Evolutionary conservation across 345 rosid species (phyloP), one percentile per base, ranked within the genome.

Genomic region (Lepidium aucheri): DNA sequence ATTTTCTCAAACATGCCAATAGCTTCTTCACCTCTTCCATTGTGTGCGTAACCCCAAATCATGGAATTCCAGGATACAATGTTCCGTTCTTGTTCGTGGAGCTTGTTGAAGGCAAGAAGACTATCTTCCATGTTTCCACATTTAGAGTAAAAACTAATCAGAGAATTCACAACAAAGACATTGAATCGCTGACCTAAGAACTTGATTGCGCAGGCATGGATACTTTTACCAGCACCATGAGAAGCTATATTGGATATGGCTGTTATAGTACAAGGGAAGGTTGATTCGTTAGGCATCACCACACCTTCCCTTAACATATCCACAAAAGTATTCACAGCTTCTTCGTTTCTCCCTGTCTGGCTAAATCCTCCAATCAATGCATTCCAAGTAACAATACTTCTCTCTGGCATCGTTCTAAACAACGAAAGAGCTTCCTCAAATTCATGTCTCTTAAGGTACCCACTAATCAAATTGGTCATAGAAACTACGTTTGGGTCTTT

Each of bases 51-150:
- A 7, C 96, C 91, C 76, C 89, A 91, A 34, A 86, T 80, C 67
- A 88, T 72, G 54, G 96, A 89, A 70, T 88, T 91, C 85, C 85
- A 91, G 9, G 96, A 84, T 53, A 88, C 85, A 32, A 75, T 38
- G 30, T 75, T 83, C 9, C 77, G 76, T 32, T 75, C 73, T 4
- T 74, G 38, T 52, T 74, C 73, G 18, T 20, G 33, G 36, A 80
- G 81, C 77, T 66, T 72, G 35, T 72, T 14, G 32, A 91, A 91
- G 63, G 85, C 82, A 56, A 68, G 41, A 24, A 82, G 79, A 77
- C 90, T 62, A 35, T 88, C 89, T 55, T 82, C 87, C 90, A 85
- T 78, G 79, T 77, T 82, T 12, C 96, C 98, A 46, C 95, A 89
- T 75, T 85, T 88, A 3, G 95, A 86, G 75, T 91, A 89, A 43